These are phyloP conservation scores for Fusarium pininemorale DNA, from an alignment of 2,329 filamentous ascomycete species.

Conservation along the genomic window DNA sequence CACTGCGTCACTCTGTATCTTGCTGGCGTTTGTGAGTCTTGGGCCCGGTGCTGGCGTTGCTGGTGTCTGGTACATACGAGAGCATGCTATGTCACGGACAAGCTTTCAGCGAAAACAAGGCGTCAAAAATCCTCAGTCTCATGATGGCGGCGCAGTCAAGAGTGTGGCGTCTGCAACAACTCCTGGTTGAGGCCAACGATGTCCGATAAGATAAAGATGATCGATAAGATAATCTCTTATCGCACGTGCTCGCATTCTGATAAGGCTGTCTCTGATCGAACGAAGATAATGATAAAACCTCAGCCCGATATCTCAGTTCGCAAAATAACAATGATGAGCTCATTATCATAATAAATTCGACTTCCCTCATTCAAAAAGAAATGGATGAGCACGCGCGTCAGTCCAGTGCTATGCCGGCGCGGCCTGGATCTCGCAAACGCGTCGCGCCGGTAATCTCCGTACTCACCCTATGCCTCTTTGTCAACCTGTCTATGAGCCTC, in stretches of 20 bases:
- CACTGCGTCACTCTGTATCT: not conserved
- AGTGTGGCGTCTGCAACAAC: not conserved
- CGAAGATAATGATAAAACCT: not conserved
- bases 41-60: not conserved
- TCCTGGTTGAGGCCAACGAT: not conserved
- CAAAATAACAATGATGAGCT: not conserved
- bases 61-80: not conserved
- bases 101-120: not conserved
- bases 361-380: fast-evolving
- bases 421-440: not conserved
- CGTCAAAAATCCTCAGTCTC: not conserved
- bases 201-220: not conserved
- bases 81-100: not conserved
- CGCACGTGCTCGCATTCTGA: not conserved
- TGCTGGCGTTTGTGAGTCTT: not conserved
- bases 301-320: not conserved
- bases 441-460: slow-evolving; percentile 37
- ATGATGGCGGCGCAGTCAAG: not conserved
- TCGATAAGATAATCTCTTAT: not conserved
- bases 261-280: too few relatives aligned
- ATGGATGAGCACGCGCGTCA: not conserved
- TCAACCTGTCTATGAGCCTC: slow-evolving; percentile 58
- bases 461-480: slow-evolving; percentile 54
- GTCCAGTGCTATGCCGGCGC: too few relatives aligned
- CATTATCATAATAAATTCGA: not conserved